Evolutionary conservation across 1,284 basidiomycete genomes (phyloP).

Genomic region (Ceratobasidium sp.): DNA sequence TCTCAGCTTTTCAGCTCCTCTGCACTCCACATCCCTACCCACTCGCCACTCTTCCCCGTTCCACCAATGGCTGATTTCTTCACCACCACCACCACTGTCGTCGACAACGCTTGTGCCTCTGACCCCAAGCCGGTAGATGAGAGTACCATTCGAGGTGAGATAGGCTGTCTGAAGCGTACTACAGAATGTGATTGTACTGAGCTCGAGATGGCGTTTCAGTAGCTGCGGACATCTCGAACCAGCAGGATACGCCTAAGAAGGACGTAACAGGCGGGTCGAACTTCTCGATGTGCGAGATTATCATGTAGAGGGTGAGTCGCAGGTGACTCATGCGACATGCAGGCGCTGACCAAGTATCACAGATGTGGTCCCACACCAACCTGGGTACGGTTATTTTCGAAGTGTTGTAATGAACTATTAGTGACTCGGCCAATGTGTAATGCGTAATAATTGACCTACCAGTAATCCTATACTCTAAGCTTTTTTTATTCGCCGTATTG

Average conservation of each 20-base stretch:
- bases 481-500: too few species aligned
- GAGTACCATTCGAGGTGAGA: not conserved
- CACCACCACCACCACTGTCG: slow-evolving; percentile 21
- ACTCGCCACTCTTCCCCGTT: not conserved
- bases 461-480: too few species aligned
- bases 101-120: not conserved
- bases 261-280: slow-evolving; percentile 16
- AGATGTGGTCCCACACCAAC: too few species aligned
- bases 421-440: too few species aligned
- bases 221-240: not conserved
- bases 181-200: not conserved
- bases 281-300: slow-evolving; percentile 36
- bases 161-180: too few species aligned
- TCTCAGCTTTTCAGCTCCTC: too few species aligned
- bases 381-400: too few species aligned
- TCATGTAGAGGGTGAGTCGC: slow-evolving; percentile 36
- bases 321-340: too few species aligned
- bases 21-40: too few species aligned
- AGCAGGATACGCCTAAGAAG: not conserved
- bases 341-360: too few species aligned
- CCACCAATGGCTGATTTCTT: slow-evolving; percentile 33
- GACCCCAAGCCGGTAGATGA: not conserved
- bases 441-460: too few species aligned
- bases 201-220: not conserved
- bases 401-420: too few species aligned